phyloP scores from a whole-genome alignment of 495 filamentous ascomycete genomes.

The Penicillium paradoxum region DNA sequence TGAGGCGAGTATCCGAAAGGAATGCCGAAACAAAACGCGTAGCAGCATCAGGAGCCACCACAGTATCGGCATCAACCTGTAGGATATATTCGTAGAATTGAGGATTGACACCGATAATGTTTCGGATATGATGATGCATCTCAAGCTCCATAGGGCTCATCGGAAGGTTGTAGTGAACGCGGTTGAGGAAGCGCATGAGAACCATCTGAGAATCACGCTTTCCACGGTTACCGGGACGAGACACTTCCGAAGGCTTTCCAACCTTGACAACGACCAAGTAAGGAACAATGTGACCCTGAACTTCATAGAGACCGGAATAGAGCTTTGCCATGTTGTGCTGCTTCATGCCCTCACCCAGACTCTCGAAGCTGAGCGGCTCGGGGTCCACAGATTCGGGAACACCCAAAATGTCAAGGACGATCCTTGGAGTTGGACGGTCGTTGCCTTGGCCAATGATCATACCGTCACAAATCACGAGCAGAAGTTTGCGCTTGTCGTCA shows the following conservation, averaged over 20 bases:
- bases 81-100: constrained; percentile 97
- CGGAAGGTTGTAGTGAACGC: constrained; percentile 89
- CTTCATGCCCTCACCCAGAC: constrained; percentile 89
- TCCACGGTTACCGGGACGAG: constrained; percentile 93
- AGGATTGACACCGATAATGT: constrained; percentile 98
- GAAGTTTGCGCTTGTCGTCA: constrained; percentile 68
- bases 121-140: constrained; percentile 98
- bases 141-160: constrained; percentile 98
- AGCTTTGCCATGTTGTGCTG: constrained; percentile 99
- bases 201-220: constrained; percentile 99
- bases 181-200: constrained; percentile 96
- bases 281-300: constrained; percentile 95
- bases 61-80: constrained; percentile 95
- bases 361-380: constrained; percentile 97
- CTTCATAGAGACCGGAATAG: constrained; percentile 96
- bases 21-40: constrained; percentile 91
- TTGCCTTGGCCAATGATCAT: constrained; percentile 99
- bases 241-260: constrained; percentile 94
- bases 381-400: constrained; percentile 91
- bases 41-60: constrained; percentile 85
- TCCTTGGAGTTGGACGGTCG: constrained; percentile 89
- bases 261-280: constrained; percentile 97
- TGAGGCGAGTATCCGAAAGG: constrained; percentile 83
- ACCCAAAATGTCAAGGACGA: constrained; percentile 94
- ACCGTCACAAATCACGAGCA: constrained; percentile 30